Evolutionary conservation across 2,329 filamentous ascomycete genomes (phyloP).

Genomic region (Penicillium sp.): DNA sequence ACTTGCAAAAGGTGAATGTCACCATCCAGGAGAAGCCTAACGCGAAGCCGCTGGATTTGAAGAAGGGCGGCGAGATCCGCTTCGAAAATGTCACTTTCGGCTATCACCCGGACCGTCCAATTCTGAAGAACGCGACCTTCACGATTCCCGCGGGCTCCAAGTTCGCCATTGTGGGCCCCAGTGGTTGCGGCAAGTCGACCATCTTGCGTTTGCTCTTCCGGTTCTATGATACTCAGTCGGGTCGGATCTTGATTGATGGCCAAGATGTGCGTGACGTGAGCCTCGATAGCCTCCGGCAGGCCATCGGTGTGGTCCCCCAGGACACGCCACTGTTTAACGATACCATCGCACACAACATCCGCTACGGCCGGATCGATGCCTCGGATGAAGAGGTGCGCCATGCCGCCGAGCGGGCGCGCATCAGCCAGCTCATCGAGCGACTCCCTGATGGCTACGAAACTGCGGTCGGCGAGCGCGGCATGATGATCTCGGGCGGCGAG

Average conservation of each 20-base stretch:
- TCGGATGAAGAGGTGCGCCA: constrained; percentile 71
- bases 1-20: constrained; percentile 93
- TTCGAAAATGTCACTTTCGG: constrained; percentile 96
- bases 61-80: constrained; percentile 80
- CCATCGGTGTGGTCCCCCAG: constrained; percentile 94
- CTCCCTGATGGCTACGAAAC: constrained; percentile 89
- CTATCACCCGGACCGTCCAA: constrained; percentile 83
- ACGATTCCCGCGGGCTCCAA: constrained; percentile 96
- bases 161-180: constrained; percentile 91
- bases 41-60: constrained; percentile 72
- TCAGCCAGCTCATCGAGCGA: constrained; percentile 78
- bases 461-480: constrained; percentile 87
- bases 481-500: constrained; percentile 96
- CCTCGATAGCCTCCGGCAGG: constrained; percentile 77
- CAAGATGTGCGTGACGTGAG: constrained; percentile 86
- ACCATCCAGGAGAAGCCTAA: constrained; percentile 76
- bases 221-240: constrained; percentile 85
- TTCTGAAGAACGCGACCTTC: constrained; percentile 79
- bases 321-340: constrained; percentile 98
- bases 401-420: constrained; percentile 79
- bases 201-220: constrained; percentile 89
- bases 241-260: constrained; percentile 86
- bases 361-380: constrained; percentile 82
- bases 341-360: constrained; percentile 93
- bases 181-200: constrained; percentile 94